Evolutionary conservation across 139 green algal species (phyloP).

Genomic region (Klebsormidium nitens): DNA sequence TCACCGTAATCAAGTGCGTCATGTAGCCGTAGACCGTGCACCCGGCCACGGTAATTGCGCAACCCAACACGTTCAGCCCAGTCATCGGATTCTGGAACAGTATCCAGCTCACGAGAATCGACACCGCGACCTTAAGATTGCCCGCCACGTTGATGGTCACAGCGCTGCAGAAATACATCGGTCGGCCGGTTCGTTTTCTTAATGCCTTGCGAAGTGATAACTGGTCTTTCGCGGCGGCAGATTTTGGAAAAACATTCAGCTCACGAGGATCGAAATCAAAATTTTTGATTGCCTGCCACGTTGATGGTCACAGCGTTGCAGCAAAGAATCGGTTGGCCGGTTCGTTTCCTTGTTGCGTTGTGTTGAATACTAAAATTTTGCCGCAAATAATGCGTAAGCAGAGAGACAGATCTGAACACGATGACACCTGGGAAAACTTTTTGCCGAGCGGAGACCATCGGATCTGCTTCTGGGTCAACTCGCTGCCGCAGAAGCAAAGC

Average conservation of each 20-base stretch:
- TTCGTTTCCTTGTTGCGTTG: no score
- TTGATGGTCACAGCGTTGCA: neutral
- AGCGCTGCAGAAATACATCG: no score
- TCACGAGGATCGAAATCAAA: neutral
- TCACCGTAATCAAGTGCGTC: no score
- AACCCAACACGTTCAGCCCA: slow-evolving; percentile 8
- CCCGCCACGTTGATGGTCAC: slow-evolving; percentile 35
- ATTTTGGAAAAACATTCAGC: neutral
- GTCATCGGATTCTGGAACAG: slow-evolving; percentile 36
- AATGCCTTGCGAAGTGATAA: neutral
- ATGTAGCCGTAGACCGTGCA: slow-evolving; percentile 34
- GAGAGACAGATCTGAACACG: no score
- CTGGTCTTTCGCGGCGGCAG: neutral
- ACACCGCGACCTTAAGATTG: slow-evolving; percentile 32
- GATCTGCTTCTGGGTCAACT: no score
- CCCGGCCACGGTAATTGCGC: slow-evolving; percentile 19
- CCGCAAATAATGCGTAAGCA: no score
- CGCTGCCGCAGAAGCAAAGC: no score
- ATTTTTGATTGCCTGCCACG: neutral
- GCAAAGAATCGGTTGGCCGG: neutral
- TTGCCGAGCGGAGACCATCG: no score
- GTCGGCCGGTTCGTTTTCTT: no score
- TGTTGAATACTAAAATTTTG: no score
- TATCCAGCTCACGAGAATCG: slow-evolving; percentile 28
- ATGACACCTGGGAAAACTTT: no score